These are phyloP conservation scores for Candida silvicultrix DNA, from an alignment of 805 yeast genomes.

Conservation along the genomic window DNA sequence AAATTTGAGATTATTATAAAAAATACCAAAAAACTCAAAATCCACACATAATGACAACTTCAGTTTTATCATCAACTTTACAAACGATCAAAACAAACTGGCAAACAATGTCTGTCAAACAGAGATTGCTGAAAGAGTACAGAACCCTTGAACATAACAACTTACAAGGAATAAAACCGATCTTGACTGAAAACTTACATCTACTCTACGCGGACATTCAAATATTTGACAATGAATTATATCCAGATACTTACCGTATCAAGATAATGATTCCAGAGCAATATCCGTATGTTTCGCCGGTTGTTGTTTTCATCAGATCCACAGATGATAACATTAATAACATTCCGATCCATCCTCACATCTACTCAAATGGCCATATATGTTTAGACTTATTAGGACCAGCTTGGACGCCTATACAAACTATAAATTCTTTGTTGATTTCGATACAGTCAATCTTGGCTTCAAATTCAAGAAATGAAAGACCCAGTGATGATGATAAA, in stretches of 20 bases:
- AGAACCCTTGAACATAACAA: constrained; percentile 8
- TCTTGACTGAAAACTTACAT: constrained; percentile 26
- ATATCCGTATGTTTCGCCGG: constrained; percentile 58
- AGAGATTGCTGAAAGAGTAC: constrained; percentile 21
- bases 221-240: constrained; percentile 30
- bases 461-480: constrained; percentile 36
- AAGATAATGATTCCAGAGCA: constrained; percentile 34
- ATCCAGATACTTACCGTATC: constrained; percentile 31
- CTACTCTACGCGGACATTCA: constrained; percentile 31
- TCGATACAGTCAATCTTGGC: constrained; percentile 63
- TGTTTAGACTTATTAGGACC: constrained; percentile 59
- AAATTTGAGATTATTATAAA: neutral
- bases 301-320: constrained; percentile 40
- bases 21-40: neutral
- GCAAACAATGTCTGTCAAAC: constrained; percentile 14
- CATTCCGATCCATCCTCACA: constrained; percentile 70
- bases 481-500: constrained; percentile 51
- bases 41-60: neutral
- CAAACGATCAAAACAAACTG: constrained; percentile 1
- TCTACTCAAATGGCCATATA: constrained; percentile 74
- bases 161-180: constrained; percentile 22
- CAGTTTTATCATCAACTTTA: constrained; percentile 1
- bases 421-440: constrained; percentile 37
- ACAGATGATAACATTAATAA: constrained; percentile 8
- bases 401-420: constrained; percentile 22